Base-by-base conservation (phyloP, 495 filamentous ascomycete species). In the Acidiella bohemica region DNA sequence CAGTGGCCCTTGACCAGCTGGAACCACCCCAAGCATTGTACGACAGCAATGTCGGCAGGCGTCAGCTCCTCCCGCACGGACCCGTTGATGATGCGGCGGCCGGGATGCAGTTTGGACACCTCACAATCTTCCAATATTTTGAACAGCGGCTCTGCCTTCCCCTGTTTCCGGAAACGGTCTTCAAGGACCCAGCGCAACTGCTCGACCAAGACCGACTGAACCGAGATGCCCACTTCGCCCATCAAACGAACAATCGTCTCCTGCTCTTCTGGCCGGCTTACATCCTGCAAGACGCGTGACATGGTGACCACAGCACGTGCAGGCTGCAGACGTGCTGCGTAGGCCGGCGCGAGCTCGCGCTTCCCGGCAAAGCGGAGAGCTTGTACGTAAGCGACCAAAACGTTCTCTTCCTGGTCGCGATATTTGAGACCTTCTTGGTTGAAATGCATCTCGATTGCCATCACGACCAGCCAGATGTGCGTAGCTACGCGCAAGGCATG, bases 21-120 rank as follows among this genome's bases (percentile, higher is more conserved):
- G 54, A 84, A 78, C 90, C 90, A 97, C 50, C 93, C 81, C 40
- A 94, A 57, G 39, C 78, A 75, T 26, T 78, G 71, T 35, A 95
- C 84, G 42, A 94, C 62, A 29, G 71, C 61, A 33, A 81, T 72
- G 42, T 93, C 84, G 36, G 71, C 59, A 11, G 59, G 56, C 11
- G 35, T 28, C 3, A 51, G 12, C n/a, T 44, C 24, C 5, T 39
- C 33, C 13, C 38, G 26, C 25, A 50, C 35, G 25, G 60, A 52
- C 16, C 32, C 37, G 2, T 33, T 17, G 9, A 47, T 44, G 18
- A 59, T 53, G 1, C 54, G 50, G 17, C 53, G 36, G 2, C 57
- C 55, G 10, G 59, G 59, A 48, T 55, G 53, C 0, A 57, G 32
- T 11, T 41, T 45, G 16, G 26, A 30, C 12, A 48, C 39, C 7